phyloP scores from a whole-genome alignment of 1,284 basidiomycete species.

The Porogramme epimiltina region DNA sequence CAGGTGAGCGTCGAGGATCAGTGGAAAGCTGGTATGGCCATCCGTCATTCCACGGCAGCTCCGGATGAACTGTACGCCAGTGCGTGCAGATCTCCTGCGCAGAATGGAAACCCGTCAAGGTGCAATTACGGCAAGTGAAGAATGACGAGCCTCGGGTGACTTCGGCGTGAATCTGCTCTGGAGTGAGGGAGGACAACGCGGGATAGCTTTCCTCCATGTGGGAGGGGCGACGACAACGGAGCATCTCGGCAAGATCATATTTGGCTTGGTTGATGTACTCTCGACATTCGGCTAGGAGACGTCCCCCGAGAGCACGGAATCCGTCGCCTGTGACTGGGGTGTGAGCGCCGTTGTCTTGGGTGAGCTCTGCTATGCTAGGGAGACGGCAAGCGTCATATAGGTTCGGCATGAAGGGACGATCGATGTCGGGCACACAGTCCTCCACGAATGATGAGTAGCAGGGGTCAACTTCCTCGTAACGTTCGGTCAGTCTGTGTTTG shows the following conservation, averaged over 20 bases:
- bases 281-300: too few relatives aligned
- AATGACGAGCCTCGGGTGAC: too few relatives aligned
- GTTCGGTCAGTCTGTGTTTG: neutral
- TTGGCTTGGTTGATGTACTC: too few relatives aligned
- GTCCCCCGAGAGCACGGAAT: too few relatives aligned
- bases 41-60: neutral
- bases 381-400: neutral
- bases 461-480: neutral
- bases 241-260: neutral
- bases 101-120: neutral
- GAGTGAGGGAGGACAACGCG: neutral
- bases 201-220: neutral
- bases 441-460: neutral
- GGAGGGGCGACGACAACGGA: neutral
- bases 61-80: neutral
- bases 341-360: neutral
- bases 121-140: neutral
- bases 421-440: neutral
- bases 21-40: neutral
- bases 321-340: too few relatives aligned
- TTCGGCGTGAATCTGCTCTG: too few relatives aligned
- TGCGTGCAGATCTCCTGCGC: neutral
- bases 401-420: slow-evolving; percentile 2
- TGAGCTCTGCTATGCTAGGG: neutral
- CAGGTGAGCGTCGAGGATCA: neutral